A percentile compares a stretch with the other conserved stretches of the same genome.
These are phyloP conservation scores for Trichaptum fuscoviolaceum DNA, from an alignment of 768 basidiomycete species.

Conservation along the genomic window DNA sequence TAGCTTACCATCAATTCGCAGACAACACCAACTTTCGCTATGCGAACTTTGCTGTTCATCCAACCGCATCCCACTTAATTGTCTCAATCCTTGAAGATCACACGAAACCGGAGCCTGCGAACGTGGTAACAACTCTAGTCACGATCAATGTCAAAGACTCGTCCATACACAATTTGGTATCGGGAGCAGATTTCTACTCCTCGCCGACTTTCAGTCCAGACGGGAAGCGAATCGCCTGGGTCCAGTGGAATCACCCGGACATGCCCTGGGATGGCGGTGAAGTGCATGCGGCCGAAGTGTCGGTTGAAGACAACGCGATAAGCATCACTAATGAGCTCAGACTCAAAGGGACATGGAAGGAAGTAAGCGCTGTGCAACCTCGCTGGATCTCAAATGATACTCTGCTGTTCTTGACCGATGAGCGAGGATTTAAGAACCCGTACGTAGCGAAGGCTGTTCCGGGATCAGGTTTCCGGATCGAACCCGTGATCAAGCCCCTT, in stretches of 20 bases:
- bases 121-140: constrained; percentile 52
- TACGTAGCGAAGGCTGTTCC: constrained; percentile 46
- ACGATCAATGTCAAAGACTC: constrained; percentile 46
- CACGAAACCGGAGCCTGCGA: constrained; percentile 43
- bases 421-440: constrained; percentile 64
- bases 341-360: constrained; percentile 29
- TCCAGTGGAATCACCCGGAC: constrained; percentile 63
- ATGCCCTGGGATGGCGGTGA: constrained; percentile 70
- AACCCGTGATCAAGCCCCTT: constrained; percentile 38
- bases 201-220: constrained; percentile 54
- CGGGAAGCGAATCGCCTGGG: constrained; percentile 54
- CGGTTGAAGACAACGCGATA: constrained; percentile 15
- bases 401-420: constrained; percentile 61
- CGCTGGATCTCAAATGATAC: constrained; percentile 51
- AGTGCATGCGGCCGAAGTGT: constrained; percentile 48
- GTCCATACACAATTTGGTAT: constrained; percentile 39
- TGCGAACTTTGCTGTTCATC: constrained; percentile 59
- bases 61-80: constrained; percentile 44
- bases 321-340: constrained; percentile 26
- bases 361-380: constrained; percentile 54
- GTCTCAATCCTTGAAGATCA: constrained; percentile 70
- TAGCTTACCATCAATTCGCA: constrained; percentile 11
- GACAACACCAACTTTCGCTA: constrained; percentile 53
- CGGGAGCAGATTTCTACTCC: constrained; percentile 71
- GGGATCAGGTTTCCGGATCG: constrained; percentile 25